A percentile compares a stretch with the other conserved stretches of the same genome.
phyloP scores from a whole-genome alignment of 345 rosid species.

The Angophora floribunda region DNA sequence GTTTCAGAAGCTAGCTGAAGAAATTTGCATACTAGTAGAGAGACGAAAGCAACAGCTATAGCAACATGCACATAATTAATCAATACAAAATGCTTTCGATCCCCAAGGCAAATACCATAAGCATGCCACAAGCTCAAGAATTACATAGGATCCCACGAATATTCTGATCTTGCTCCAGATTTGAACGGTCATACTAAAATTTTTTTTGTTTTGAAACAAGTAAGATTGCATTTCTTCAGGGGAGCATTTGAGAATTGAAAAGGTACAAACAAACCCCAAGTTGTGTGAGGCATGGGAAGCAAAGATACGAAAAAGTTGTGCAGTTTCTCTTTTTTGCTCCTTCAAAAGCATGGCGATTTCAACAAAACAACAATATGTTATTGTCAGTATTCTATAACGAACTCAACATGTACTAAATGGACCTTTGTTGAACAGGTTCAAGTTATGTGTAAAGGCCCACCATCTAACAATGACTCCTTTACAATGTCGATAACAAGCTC shows the following conservation, averaged over 20 bases:
- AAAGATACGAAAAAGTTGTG: background rate
- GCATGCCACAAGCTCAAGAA: background rate
- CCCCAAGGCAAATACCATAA: background rate
- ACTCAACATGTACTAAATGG: background rate
- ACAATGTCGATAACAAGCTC: background rate
- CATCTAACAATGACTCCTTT: background rate
- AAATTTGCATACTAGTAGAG: too few species aligned
- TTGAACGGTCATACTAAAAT: rapidly evolving
- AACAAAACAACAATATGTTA: background rate
- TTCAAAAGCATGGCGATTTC: background rate
- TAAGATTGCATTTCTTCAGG: background rate
- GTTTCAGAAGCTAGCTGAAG: too few species aligned
- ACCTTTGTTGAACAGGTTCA: background rate
- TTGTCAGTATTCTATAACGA: background rate
- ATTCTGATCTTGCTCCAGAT: background rate
- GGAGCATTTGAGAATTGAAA: background rate
- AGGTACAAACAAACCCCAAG: background rate
- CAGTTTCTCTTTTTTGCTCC: background rate
- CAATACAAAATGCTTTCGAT: background rate
- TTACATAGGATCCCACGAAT: background rate
- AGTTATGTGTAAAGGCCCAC: background rate
- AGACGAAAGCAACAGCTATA: background rate
- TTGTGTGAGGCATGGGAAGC: background rate
- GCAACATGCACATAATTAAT: background rate
- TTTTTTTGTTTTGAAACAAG: background rate